These are phyloP conservation scores for Fusarium sp. DNA, from an alignment of 2,329 filamentous ascomycete genomes.

Conservation along the genomic window DNA sequence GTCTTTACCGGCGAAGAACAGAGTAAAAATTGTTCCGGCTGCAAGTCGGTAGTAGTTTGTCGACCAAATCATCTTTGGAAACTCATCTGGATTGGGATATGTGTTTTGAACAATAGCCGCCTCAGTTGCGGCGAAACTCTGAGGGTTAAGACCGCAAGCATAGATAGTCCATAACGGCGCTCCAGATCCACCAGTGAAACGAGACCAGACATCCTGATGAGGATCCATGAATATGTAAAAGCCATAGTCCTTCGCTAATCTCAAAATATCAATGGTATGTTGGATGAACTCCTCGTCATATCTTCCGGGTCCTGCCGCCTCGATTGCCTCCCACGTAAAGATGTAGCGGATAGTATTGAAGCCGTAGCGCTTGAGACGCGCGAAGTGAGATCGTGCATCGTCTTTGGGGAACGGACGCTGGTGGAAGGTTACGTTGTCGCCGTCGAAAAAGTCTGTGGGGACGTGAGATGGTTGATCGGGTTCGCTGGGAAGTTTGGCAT, in stretches of 20 bases:
- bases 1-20: conserved; percentile 92
- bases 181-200: conserved; percentile 93
- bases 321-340: conserved; percentile 99
- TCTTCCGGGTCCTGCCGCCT: conserved; percentile 88
- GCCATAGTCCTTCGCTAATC: conserved; percentile 88
- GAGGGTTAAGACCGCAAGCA: conserved; percentile 90
- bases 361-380: conserved; percentile 86
- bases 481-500: conserved; percentile 88
- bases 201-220: conserved; percentile 98
- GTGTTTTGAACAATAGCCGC: conserved; percentile 96
- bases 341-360: conserved; percentile 98
- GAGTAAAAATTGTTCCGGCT: conserved; percentile 90
- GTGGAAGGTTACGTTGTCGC: conserved; percentile 91
- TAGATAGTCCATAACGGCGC: conserved; percentile 99
- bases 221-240: conserved; percentile 99
- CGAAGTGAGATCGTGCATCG: conserved; percentile 89
- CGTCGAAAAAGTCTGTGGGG: conserved; percentile 87
- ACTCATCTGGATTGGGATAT: conserved; percentile 85
- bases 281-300: conserved; percentile 96
- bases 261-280: conserved; percentile 88
- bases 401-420: conserved; percentile 85
- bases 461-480: conserved; percentile 88
- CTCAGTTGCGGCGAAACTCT: conserved; percentile 87
- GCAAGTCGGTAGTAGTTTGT: conserved; percentile 95
- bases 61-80: conserved; percentile 99